These are phyloP conservation scores for Proliferodiscus dingleyae DNA, from an alignment of 2,329 filamentous ascomycete genomes.

Conservation along the genomic window DNA sequence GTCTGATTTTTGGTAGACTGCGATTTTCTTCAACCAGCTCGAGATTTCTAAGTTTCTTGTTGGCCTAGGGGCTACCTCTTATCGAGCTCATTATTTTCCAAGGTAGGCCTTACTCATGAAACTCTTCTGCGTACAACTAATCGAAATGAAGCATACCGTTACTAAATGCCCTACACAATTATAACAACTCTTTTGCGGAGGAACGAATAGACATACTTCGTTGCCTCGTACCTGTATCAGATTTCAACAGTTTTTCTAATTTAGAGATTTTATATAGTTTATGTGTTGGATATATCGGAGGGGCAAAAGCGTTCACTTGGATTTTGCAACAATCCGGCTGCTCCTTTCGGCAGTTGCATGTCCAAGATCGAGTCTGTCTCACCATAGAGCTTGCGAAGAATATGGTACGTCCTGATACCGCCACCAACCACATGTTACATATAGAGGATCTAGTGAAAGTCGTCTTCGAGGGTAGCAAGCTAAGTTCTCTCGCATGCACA, in stretches of 20 bases:
- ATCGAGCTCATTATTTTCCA: too few species aligned
- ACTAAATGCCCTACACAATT: background rate
- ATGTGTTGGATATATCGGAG: background rate
- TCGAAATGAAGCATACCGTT: background rate
- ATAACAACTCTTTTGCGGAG: background rate
- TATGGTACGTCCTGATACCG: background rate
- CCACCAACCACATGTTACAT: too few species aligned
- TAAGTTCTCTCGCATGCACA: background rate
- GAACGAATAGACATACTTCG: background rate
- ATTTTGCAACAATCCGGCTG: background rate
- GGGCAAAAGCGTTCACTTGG: background rate
- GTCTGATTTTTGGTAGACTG: background rate
- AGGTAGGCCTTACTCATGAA: background rate
- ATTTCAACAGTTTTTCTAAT: background rate
- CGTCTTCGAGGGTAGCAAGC: background rate
- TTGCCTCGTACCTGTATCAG: background rate
- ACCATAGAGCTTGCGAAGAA: background rate
- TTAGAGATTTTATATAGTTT: fast-evolving
- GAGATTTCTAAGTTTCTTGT: background rate
- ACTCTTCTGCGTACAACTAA: background rate
- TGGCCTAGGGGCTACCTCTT: background rate
- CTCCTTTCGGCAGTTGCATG: background rate
- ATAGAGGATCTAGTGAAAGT: background rate
- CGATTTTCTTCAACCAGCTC: background rate
- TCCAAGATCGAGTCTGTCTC: background rate